Base-by-base conservation (phyloP, 148 eudicot genomes). In the Silene uniflora region DNA sequence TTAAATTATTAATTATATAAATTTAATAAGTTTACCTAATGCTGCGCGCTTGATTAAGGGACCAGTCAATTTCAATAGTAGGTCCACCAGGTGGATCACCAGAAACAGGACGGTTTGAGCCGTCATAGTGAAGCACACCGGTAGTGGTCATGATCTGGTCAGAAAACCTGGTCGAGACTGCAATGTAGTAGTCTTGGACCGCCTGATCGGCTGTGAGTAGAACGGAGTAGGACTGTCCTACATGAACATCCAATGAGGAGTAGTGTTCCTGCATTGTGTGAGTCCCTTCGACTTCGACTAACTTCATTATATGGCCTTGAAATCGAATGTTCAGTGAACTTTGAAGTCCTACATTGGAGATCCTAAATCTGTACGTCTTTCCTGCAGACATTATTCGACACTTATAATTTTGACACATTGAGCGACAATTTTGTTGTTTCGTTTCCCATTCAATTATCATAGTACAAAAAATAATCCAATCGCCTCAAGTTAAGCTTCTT, bases 251-350 rank as follows among this genome's bases (percentile, higher is more conserved):
- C 3, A 93, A 82, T 4, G 97, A 91, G n/a, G 89, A 78, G 44
- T 82, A 79, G 0, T 74, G 55, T 35, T 83, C 85, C 71, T 93
- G 98, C 55, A 93, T 21, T 0, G 94, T 91, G 76, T 93, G 98
- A 5, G 91, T 86, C 6, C 98, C 98, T 59, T 93, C 98, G 0
- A 93, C 98, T 81, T 93, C 98, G 3, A 93, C 92, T 73, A 93
- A 74, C 74, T 85, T 89, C 92, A 91, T 84, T 11, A 70, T 81
- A 81, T 93, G 98, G 7, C 84, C 88, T 72, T 91, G 87, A 71
- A 93, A 89, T 3, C 91, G 84, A 32, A 90, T 84, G 82, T 93
- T 93, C 9, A 93, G 87, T 56, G 91, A 78, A 61, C 81, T 84
- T 61, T 81, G 79, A 0, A 93, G 81, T 17, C 98, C 98, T 54